Percentiles rank a stretch among this genome's conserved stretches.
These are phyloP conservation scores for Lepidium didymum DNA, from an alignment of 345 rosid species.

Conservation along the genomic window DNA sequence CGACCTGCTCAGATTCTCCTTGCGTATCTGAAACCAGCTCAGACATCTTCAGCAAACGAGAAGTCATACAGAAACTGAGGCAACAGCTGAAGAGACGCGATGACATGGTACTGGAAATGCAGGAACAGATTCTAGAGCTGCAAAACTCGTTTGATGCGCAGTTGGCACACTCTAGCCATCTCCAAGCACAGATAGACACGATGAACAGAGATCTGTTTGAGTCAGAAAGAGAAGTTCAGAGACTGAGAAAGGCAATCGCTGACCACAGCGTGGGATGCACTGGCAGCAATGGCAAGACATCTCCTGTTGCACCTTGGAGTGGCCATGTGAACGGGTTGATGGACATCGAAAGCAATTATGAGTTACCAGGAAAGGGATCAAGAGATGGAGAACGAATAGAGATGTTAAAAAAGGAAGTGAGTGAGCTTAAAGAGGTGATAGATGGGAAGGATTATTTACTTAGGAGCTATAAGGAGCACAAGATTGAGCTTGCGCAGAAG, in stretches of 20 bases:
- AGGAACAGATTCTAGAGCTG: constrained; percentile 73
- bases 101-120: constrained; percentile 94
- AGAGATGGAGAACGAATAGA: constrained; percentile 52
- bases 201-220: constrained; percentile 68
- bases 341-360: constrained; percentile 40
- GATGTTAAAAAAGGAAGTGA: constrained; percentile 78
- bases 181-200: constrained; percentile 74
- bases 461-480: constrained; percentile 85
- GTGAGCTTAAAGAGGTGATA: constrained; percentile 81
- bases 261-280: constrained; percentile 60
- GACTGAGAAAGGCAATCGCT: constrained; percentile 90
- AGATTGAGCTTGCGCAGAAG: constrained; percentile 73
- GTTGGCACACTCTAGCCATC: constrained; percentile 51
- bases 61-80: constrained; percentile 88
- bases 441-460: constrained; percentile 85
- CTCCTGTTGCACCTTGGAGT: constrained; percentile 41
- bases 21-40: constrained; percentile 96
- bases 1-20: constrained; percentile 88
- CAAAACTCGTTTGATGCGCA: constrained; percentile 71
- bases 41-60: constrained; percentile 86
- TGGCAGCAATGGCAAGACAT: constrained; percentile 30
- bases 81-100: constrained; percentile 95
- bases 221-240: constrained; percentile 81
- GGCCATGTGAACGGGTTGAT: constrained; percentile 55
- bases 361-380: constrained; percentile 37